These are phyloP conservation scores for Vickermania spadyakhi DNA, from an alignment of 208 protist genomes.

Conservation along the genomic window DNA sequence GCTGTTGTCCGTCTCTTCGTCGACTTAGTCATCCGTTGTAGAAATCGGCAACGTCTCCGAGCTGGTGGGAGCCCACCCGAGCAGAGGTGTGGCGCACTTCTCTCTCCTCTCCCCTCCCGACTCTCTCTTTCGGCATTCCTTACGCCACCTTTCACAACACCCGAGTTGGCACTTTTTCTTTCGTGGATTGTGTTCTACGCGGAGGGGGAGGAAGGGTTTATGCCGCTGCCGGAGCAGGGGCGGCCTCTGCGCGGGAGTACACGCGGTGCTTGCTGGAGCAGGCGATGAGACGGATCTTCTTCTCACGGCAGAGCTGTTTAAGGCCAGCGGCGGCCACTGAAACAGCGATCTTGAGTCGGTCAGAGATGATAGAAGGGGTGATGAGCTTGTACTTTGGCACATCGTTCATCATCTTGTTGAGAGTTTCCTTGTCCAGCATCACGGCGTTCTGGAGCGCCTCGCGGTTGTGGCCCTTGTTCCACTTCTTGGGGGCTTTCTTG, in stretches of 20 bases:
- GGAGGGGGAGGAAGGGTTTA: not conserved
- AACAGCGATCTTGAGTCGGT: slow-evolving; percentile 84
- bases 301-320: slow-evolving; percentile 81
- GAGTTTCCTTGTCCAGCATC: slow-evolving; percentile 85
- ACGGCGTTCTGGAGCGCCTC: slow-evolving; percentile 89
- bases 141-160: no score
- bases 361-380: slow-evolving; percentile 84
- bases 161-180: slow-evolving; percentile 16
- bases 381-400: slow-evolving; percentile 92
- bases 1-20: no score
- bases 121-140: no score
- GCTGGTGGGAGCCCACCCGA: no score
- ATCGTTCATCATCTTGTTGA: slow-evolving; percentile 74
- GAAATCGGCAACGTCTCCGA: no score
- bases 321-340: slow-evolving; percentile 74
- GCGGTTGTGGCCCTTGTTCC: slow-evolving; percentile 84
- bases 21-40: no score
- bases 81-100: no score
- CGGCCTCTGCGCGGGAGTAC: slow-evolving; percentile 60
- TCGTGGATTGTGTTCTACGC: slow-evolving; percentile 4
- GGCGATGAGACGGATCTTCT: slow-evolving; percentile 68
- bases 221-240: not conserved
- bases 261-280: slow-evolving; percentile 72
- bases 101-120: no score
- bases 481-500: slow-evolving; percentile 91